Percentiles rank a stretch among this genome's conserved stretches.
phyloP scores from a whole-genome alignment of 495 filamentous ascomycete species.

The Talaromyces ruber region DNA sequence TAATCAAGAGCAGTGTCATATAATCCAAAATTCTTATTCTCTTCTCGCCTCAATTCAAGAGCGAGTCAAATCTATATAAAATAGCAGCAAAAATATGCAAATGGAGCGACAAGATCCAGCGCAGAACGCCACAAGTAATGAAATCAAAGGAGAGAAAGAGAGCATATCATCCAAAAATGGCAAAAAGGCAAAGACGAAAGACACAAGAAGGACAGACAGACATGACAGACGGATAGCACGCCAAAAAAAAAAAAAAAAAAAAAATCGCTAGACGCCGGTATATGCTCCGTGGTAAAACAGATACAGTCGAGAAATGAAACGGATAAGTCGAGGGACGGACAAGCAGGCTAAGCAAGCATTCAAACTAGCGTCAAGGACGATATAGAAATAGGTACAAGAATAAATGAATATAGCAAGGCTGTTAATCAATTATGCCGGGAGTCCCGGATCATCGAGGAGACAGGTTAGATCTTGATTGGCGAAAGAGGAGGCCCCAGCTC shows the following conservation, averaged over 20 bases:
- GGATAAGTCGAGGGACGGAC: background rate
- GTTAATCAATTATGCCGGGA: background rate
- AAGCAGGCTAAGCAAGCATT: background rate
- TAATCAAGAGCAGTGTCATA: background rate
- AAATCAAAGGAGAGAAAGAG: background rate
- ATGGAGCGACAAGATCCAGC: background rate
- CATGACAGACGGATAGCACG: background rate
- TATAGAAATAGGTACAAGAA: background rate
- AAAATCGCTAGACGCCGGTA: background rate
- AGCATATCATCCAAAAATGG: background rate
- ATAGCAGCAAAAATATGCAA: background rate
- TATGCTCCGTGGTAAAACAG: background rate
- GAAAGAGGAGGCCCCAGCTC: slow-evolving; percentile 69
- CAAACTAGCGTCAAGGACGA: background rate
- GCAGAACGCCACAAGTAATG: background rate
- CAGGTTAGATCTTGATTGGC: slow-evolving; percentile 47
- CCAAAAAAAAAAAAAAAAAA: background rate
- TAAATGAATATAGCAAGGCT: background rate
- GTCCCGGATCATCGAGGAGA: too few species aligned
- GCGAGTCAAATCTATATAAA: background rate
- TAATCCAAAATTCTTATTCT: background rate
- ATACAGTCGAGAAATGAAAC: background rate
- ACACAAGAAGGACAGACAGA: background rate
- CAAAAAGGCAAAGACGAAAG: background rate
- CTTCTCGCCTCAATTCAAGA: background rate